Conservation (phyloP, 805 yeast genomes). For the Barnettozyma pratensis region DNA sequence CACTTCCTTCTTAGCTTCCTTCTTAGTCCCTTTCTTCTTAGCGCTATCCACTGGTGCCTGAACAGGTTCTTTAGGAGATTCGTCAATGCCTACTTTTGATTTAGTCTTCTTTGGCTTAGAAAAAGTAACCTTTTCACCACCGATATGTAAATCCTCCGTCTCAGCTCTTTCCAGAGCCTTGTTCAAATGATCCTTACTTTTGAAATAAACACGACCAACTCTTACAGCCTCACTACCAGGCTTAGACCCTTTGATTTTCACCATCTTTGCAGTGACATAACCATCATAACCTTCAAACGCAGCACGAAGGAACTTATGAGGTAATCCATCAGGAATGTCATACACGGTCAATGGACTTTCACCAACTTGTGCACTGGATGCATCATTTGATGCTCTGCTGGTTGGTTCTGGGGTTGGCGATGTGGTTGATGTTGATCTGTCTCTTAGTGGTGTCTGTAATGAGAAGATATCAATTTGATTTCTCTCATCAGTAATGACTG, state of each 20-base stretch:
- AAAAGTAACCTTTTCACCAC: background rate
- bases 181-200: background rate
- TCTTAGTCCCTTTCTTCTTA: too few species aligned
- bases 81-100: background rate
- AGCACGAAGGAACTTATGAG: background rate
- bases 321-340: background rate
- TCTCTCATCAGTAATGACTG: too few species aligned
- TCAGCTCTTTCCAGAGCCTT: background rate
- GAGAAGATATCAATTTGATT: too few species aligned
- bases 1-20: too few species aligned
- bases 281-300: background rate
- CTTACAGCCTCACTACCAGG: background rate
- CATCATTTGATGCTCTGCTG: too few species aligned
- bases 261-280: background rate
- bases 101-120: background rate
- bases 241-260: background rate
- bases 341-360: background rate
- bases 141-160: background rate
- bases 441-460: too few species aligned
- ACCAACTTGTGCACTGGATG: background rate
- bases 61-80: too few species aligned
- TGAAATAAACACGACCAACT: background rate
- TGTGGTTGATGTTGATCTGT: too few species aligned
- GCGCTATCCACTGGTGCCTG: too few species aligned
- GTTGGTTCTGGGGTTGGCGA: too few species aligned